Evolutionary conservation across 129 eudicot species (phyloP).

Genomic region (Flaveria sonorensis): DNA sequence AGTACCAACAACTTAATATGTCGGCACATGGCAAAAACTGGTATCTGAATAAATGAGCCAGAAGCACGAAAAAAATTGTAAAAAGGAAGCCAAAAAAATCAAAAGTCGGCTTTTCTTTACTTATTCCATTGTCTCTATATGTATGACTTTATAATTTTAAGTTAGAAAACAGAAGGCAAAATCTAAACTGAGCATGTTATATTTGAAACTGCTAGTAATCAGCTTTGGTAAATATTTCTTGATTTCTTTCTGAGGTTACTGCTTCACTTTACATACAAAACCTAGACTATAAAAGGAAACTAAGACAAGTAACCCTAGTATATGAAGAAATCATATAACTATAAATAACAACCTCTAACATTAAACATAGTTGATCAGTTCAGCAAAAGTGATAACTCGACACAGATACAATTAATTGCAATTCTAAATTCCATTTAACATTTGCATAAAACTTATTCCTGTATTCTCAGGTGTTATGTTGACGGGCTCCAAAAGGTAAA

Average conservation of each 20-base stretch:
- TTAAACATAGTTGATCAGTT: background rate
- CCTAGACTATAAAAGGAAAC: background rate
- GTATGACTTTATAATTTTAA: background rate
- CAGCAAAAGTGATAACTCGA: constrained; percentile 18
- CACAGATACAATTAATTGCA: background rate
- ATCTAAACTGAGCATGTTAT: constrained; percentile 10
- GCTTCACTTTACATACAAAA: background rate
- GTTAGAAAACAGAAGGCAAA: constrained; percentile 1
- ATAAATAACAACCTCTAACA: background rate
- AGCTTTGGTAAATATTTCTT: background rate
- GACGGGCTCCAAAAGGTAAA: background rate
- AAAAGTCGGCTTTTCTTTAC: constrained; percentile 3
- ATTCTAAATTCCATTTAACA: constrained; percentile 1
- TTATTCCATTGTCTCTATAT: constrained; percentile 9
- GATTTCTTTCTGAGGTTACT: background rate
- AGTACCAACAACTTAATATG: constrained; percentile 16
- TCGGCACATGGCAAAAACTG: constrained; percentile 15
- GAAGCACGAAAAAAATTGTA: constrained; percentile 14
- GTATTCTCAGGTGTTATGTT: constrained; percentile 11
- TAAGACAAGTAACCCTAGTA: background rate
- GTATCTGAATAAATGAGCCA: constrained; percentile 7
- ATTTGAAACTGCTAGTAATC: background rate
- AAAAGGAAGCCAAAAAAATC: constrained; percentile 19
- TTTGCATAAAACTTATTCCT: background rate
- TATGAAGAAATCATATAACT: background rate